Conservation (phyloP, 768 basidiomycete genomes). For the Ramaria sp. region DNA sequence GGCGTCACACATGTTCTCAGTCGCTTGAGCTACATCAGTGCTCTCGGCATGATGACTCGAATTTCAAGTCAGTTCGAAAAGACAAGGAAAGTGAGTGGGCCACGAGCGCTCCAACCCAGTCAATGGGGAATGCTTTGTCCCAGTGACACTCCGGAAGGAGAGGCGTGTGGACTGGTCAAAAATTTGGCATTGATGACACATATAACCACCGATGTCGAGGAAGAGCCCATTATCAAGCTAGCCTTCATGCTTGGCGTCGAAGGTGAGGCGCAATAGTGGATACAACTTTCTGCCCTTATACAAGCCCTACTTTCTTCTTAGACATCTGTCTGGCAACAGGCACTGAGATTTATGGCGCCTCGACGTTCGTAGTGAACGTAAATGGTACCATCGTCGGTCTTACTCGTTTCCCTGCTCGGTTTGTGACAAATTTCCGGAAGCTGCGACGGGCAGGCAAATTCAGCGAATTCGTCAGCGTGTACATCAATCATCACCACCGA, state of each 20-base stretch:
- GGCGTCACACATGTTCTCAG: constrained; percentile 97
- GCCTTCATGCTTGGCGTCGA: constrained; percentile 96
- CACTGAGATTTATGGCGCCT: constrained; percentile 88
- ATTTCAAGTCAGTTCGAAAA: constrained; percentile 99
- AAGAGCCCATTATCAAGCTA: constrained; percentile 82
- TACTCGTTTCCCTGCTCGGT: constrained; percentile 73
- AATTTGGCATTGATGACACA: constrained; percentile 99
- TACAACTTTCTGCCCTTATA: not conserved
- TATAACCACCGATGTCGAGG: constrained; percentile 97
- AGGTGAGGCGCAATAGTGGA: constrained; percentile 36
- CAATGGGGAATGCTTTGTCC: constrained; percentile 99
- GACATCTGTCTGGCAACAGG: constrained; percentile 91
- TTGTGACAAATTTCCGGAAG: constrained; percentile 85
- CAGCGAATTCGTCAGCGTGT: constrained; percentile 94
- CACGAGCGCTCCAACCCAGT: constrained; percentile 91
- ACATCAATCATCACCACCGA: constrained; percentile 90
- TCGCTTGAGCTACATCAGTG: constrained; percentile 91
- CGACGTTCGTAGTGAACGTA: constrained; percentile 91
- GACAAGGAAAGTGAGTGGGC: constrained; percentile 96
- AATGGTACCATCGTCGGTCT: constrained; percentile 95
- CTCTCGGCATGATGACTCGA: constrained; percentile 99
- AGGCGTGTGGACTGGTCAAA: constrained; percentile 97
- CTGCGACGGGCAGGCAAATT: constrained; percentile 84
- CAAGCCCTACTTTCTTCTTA: constrained; percentile 18
- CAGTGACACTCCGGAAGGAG: constrained; percentile 98